Evolutionary conservation across 2,329 filamentous ascomycete species (phyloP).

Genomic region (Neophaeococcomyces mojaviensis): DNA sequence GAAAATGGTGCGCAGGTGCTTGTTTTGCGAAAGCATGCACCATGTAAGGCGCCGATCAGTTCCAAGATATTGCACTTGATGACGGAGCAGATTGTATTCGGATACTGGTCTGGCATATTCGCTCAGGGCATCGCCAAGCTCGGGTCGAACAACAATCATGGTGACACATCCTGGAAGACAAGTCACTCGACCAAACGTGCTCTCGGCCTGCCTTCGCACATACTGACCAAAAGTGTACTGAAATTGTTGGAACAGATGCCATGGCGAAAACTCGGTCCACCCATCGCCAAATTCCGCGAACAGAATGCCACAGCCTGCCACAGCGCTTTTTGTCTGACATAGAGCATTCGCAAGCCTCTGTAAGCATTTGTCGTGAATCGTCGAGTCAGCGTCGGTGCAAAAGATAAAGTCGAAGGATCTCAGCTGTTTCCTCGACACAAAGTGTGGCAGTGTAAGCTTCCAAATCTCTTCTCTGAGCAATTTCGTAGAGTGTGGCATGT

Average conservation of each 20-base stretch:
- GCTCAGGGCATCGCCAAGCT: slow-evolving; percentile 9
- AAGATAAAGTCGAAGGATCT: slow-evolving; percentile 10
- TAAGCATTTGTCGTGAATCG: slow-evolving; percentile 9
- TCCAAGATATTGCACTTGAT: slow-evolving; percentile 13
- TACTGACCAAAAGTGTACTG: slow-evolving; percentile 13
- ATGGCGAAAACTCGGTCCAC: slow-evolving; percentile 9
- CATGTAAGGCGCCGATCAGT: slow-evolving; percentile 13
- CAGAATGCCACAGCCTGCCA: slow-evolving; percentile 11
- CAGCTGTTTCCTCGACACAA: slow-evolving; percentile 2
- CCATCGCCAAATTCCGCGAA: slow-evolving; percentile 9
- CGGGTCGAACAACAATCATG: slow-evolving; percentile 11
- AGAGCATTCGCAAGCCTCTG: slow-evolving; percentile 9
- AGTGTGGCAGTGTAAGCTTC: slow-evolving; percentile 6
- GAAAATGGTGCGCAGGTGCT: slow-evolving; percentile 9
- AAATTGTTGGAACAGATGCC: slow-evolving; percentile 13
- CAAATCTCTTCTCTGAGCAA: slow-evolving; percentile 10
- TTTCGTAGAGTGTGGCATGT: slow-evolving; percentile 8
- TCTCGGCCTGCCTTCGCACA: slow-evolving; percentile 9
- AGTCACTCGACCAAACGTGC: slow-evolving; percentile 12
- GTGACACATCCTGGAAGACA: slow-evolving; percentile 12
- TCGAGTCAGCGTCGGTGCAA: slow-evolving; percentile 12
- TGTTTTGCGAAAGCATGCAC: slow-evolving; percentile 8
- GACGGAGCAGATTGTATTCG: slow-evolving; percentile 5
- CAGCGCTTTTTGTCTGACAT: slow-evolving; percentile 2
- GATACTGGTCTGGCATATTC: slow-evolving; percentile 12